Evolutionary conservation across 768 basidiomycete genomes (phyloP).

Genomic region (Lactarius sanguifluus): DNA sequence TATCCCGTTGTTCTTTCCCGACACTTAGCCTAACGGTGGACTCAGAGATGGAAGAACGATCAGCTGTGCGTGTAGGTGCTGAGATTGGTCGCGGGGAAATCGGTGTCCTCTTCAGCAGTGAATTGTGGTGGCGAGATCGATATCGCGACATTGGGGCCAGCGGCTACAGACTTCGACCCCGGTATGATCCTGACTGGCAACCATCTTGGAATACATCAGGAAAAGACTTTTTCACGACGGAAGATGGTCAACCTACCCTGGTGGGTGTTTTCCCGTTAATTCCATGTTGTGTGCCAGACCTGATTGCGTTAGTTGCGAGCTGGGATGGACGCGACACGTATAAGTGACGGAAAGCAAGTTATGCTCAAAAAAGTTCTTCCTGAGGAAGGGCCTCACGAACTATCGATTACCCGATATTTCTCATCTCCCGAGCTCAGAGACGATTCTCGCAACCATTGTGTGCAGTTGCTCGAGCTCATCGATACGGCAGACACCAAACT

Average conservation of each 20-base stretch:
- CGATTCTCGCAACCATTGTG: constrained; percentile 28
- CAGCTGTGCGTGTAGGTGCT: background rate
- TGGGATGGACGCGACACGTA: constrained; percentile 27
- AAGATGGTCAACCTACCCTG: constrained; percentile 17
- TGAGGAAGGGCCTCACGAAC: constrained; percentile 22
- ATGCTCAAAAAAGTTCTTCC: constrained; percentile 29
- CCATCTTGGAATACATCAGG: constrained; percentile 12
- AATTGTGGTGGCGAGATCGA: constrained; percentile 20
- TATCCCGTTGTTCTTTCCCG: background rate
- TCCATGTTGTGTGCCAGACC: background rate
- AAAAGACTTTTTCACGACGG: constrained; percentile 12
- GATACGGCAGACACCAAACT: constrained; percentile 7
- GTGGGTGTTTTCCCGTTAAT: background rate
- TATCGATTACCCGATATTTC: constrained; percentile 1
- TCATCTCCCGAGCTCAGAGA: constrained; percentile 18
- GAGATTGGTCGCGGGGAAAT: background rate
- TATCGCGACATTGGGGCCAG: constrained; percentile 13
- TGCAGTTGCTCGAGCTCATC: constrained; percentile 25
- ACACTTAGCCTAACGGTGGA: background rate
- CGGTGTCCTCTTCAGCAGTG: constrained; percentile 17
- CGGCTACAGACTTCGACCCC: constrained; percentile 20
- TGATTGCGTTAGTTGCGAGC: constrained; percentile 10
- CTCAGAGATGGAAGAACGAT: background rate
- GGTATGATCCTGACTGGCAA: constrained; percentile 18
- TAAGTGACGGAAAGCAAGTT: constrained; percentile 25